Percentiles rank a stretch among this genome's conserved stretches.
These are phyloP conservation scores for Vinca minor DNA, from an alignment of 257 asterid genomes.

Conservation along the genomic window DNA sequence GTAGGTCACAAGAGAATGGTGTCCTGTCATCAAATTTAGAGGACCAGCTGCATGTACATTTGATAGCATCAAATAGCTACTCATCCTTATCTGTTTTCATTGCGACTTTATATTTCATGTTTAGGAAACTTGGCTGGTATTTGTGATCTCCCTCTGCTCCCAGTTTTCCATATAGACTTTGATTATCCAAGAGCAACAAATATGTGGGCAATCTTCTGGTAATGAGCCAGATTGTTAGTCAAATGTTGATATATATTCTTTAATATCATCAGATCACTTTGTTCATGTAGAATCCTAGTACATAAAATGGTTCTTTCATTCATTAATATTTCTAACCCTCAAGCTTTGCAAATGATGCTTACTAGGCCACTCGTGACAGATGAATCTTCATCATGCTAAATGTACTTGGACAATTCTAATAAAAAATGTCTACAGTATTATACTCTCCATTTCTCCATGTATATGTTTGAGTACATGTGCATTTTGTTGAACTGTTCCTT, in stretches of 20 bases:
- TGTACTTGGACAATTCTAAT: too few relatives aligned
- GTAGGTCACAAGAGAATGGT: background rate
- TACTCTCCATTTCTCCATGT: background rate
- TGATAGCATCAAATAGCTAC: background rate
- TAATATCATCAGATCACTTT: background rate
- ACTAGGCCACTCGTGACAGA: too few relatives aligned
- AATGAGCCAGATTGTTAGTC: background rate
- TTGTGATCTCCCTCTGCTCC: background rate
- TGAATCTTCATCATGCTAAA: too few relatives aligned
- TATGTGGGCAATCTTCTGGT: background rate
- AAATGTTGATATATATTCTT: background rate
- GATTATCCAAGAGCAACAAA: too few relatives aligned
- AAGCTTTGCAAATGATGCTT: too few relatives aligned
- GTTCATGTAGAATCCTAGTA: background rate
- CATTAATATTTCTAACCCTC: too few relatives aligned
- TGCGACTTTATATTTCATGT: background rate
- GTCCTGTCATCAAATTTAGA: background rate
- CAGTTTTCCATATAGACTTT: too few relatives aligned
- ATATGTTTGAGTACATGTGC: background rate
- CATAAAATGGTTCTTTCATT: background rate
- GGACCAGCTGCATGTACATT: background rate
- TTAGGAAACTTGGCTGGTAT: background rate
- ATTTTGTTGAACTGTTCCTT: background rate
- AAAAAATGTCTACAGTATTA: too few relatives aligned
- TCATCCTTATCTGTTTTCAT: background rate